phyloP scores from a whole-genome alignment of 257 asterid genomes.

The Cinchona pubescens region DNA sequence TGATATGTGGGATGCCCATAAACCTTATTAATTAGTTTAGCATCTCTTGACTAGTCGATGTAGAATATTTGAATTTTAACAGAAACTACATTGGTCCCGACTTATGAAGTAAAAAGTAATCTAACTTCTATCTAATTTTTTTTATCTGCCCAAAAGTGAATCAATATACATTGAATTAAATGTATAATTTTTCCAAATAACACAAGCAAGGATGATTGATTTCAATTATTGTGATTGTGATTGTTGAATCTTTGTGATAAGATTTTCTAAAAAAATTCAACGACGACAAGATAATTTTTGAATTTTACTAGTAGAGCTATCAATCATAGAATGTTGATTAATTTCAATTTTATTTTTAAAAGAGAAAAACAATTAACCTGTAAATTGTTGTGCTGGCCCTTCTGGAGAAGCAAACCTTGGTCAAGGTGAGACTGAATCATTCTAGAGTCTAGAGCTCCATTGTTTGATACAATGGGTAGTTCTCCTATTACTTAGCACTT shows the following conservation, averaged over 20 bases:
- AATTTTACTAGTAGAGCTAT: not conserved
- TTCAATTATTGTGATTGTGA: too few species aligned
- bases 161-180: too few species aligned
- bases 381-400: not conserved
- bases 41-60: too few species aligned
- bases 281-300: not conserved
- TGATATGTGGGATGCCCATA: too few species aligned
- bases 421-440: not conserved
- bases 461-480: not conserved
- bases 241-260: too few species aligned
- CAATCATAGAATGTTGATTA: not conserved
- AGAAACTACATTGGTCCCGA: too few species aligned
- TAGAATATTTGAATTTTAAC: too few species aligned
- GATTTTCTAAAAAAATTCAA: too few species aligned
- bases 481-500: not conserved
- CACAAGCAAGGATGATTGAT: not conserved
- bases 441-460: not conserved
- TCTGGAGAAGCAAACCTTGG: conserved; percentile 14
- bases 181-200: not conserved
- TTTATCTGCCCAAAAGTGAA: too few species aligned
- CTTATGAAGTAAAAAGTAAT: too few species aligned
- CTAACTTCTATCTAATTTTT: too few species aligned
- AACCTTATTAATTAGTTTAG: too few species aligned
- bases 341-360: not conserved
- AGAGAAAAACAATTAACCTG: conserved; percentile 3